Conservation (phyloP, 108 stramenopile species). For the Fragilariopsis cylindrus region DNA sequence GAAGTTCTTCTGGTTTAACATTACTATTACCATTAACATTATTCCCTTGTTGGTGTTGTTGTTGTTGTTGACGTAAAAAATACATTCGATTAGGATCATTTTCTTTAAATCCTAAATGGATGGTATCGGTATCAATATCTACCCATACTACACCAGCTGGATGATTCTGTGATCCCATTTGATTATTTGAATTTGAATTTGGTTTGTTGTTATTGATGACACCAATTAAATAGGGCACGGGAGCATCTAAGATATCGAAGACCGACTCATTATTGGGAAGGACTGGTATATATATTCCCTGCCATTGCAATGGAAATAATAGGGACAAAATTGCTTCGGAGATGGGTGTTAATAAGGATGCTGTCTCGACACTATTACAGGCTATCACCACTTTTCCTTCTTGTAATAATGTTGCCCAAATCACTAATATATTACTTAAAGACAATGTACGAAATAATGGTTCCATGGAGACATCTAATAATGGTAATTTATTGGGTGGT, state of each 20-base stretch:
- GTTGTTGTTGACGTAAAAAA: slow-evolving; percentile 4
- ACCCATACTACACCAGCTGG: slow-evolving; percentile 64
- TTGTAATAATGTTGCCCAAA: slow-evolving; percentile 73
- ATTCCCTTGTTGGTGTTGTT: slow-evolving; percentile 5
- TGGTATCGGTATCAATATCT: slow-evolving; percentile 73
- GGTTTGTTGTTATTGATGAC: slow-evolving; percentile 30
- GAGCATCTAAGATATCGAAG: slow-evolving; percentile 75
- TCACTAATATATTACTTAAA: slow-evolving; percentile 60
- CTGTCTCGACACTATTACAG: slow-evolving; percentile 43
- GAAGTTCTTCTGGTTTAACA: slow-evolving; percentile 5
- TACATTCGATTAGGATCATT: slow-evolving; percentile 21
- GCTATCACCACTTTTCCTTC: slow-evolving; percentile 74
- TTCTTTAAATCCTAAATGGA: slow-evolving; percentile 60
- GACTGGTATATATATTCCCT: slow-evolving; percentile 67
- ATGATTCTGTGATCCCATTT: slow-evolving; percentile 3
- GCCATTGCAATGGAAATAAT: slow-evolving; percentile 86
- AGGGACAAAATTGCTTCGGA: slow-evolving; percentile 78
- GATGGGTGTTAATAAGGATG: slow-evolving; percentile 66
- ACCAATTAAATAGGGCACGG: slow-evolving; percentile 86
- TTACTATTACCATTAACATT: background rate
- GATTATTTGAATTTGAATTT: slow-evolving; percentile 21
- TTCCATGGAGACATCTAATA: slow-evolving; percentile 75
- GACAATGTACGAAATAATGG: slow-evolving; percentile 76
- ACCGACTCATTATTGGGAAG: slow-evolving; percentile 48
- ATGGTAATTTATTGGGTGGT: slow-evolving; percentile 69